phyloP scores from a whole-genome alignment of 2,329 filamentous ascomycete species.

The Fusarium verticillioides region DNA sequence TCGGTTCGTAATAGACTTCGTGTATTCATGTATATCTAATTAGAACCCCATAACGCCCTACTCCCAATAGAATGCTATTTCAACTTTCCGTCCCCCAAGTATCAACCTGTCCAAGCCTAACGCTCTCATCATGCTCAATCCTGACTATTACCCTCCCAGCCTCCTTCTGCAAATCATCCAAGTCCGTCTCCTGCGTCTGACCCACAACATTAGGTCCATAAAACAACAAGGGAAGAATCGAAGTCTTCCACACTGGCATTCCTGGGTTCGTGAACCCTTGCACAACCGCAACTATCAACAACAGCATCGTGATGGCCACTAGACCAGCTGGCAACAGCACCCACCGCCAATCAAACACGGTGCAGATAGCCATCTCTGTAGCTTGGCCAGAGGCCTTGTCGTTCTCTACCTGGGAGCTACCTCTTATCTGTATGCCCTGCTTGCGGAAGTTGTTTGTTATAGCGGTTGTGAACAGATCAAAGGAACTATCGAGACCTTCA shows the following conservation, averaged over 20 bases:
- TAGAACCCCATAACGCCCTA: fast-evolving
- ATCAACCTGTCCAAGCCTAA: neutral
- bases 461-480: neutral
- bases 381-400: neutral
- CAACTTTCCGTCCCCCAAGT: neutral
- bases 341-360: constrained; percentile 13
- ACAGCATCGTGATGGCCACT: neutral
- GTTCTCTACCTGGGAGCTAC: fast-evolving
- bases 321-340: neutral
- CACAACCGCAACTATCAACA: neutral
- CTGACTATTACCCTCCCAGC: neutral
- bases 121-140: neutral
- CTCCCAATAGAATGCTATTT: fast-evolving
- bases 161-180: neutral
- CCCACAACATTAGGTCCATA: neutral
- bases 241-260: constrained; percentile 7
- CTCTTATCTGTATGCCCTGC: neutral
- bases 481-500: neutral
- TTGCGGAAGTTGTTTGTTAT: constrained; percentile 5
- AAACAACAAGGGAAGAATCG: neutral
- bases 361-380: neutral
- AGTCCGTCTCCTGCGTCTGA: neutral
- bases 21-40: fast-evolving
- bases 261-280: neutral
- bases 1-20: fast-evolving